phyloP scores from a whole-genome alignment of 805 yeast species.

The Barnettozyma sucrosica region DNA sequence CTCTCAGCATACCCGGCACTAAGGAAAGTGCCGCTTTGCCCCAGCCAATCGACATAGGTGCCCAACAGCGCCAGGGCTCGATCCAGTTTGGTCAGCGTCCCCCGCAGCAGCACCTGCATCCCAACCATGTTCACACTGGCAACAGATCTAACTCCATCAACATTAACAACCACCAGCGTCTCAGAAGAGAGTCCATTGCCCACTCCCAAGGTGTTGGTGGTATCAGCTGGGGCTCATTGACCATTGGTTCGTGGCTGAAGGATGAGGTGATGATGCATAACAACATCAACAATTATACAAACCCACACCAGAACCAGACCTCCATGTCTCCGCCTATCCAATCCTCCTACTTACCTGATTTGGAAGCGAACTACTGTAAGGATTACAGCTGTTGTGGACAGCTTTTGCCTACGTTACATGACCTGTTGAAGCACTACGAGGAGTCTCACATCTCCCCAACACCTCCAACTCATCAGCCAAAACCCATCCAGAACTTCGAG shows the following conservation, averaged over 20 bases:
- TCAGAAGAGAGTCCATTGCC: conserved; percentile 86
- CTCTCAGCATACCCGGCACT: not conserved
- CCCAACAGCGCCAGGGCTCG: conserved; percentile 30
- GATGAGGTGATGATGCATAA: conserved; percentile 75
- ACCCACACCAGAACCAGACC: conserved; percentile 11
- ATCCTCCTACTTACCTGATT: conserved; percentile 80
- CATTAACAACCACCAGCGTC: conserved; percentile 33
- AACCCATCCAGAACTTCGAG: conserved; percentile 63
- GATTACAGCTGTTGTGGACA: conserved; percentile 97
- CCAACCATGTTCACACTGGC: conserved; percentile 1
- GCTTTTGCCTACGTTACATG: conserved; percentile 87
- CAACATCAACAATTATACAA: conserved; percentile 15
- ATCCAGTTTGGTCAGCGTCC: conserved; percentile 8
- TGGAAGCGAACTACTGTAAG: conserved; percentile 94
- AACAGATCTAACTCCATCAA: conserved; percentile 20
- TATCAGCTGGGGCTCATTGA: conserved; percentile 92
- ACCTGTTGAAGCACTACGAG: conserved; percentile 88
- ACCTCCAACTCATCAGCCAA: conserved; percentile 44
- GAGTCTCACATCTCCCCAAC: conserved; percentile 81
- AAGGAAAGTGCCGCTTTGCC: conserved; percentile 10
- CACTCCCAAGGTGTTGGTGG: conserved; percentile 99
- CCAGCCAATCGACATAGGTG: conserved; percentile 35
- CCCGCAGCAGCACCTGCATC: conserved; percentile 16
- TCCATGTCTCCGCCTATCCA: conserved; percentile 54
- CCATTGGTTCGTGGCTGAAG: conserved; percentile 92